Base-by-base conservation (phyloP, 306 rosid species). In the Vigna reflexopilosa region DNA sequence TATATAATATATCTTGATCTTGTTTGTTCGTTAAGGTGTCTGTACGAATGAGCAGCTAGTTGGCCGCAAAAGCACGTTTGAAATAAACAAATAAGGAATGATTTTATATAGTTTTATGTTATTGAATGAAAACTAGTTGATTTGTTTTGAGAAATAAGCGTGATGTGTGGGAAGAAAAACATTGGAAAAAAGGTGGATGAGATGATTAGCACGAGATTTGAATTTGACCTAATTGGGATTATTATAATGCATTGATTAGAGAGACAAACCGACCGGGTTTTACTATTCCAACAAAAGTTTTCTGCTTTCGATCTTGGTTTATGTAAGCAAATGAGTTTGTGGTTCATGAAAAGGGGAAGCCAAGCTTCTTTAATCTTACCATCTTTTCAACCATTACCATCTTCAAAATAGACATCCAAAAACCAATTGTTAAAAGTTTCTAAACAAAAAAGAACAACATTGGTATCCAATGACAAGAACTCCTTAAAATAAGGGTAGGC, bases 221-320 rank as follows among this genome's bases (percentile, higher is more conserved):
- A 58, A 79, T 86, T 86, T 87, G 93, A 91, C 92, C 83, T 77
- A 34, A 71, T 72, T 81, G 65, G 47, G 32, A 67, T 40, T 61
- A 61, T 61, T n/a, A 32, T 48, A 48, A 73, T 79, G 86, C 76
- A 77, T 71, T 74, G 26, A 79, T 80, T 64, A 15, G 77, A 85
- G 71, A 77, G 92, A 93, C 93, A 90, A 85, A 83, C 84, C 75
- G 87, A 88, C 83, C 83, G 77, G 58, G 72, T 81, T 81, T 90
- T 77, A 84, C 85, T 81, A 67, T 80, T 87, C 84, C 86, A 61
- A 84, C 48, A 71, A 81, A 92, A 83, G 85, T 40, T 65, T 74
- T 64, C 0, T 70, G 84, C 45, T 77, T 74, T 81, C 11, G 48
- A 81, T 67, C 61, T 34, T 48, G 56, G 80, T 58, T 81, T 75